Conservation (phyloP, 345 rosid species). For the Eucalyptus globulus region DNA sequence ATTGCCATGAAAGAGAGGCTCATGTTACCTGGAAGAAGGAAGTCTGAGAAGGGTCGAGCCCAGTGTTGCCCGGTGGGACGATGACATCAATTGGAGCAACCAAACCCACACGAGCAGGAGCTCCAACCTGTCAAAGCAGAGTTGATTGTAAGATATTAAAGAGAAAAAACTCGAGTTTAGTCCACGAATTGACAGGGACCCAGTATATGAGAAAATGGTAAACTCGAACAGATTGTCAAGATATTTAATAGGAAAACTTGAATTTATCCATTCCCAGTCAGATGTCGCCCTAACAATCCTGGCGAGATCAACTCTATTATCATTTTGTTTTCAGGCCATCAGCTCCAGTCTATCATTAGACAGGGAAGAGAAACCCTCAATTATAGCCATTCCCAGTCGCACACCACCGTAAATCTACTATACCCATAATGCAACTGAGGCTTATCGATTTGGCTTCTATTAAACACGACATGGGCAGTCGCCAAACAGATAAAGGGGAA, state of each 20-base stretch:
- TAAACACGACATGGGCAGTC: background rate
- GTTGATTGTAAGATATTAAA: background rate
- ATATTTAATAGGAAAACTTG: background rate
- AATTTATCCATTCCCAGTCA: background rate
- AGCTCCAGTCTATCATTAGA: background rate
- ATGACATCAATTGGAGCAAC: conserved; percentile 91
- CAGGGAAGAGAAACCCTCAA: background rate
- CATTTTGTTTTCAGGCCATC: background rate
- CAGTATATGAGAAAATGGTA: background rate
- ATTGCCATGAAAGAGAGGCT: background rate
- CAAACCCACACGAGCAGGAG: conserved; percentile 98
- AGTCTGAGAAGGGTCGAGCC: conserved; percentile 96
- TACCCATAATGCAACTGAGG: background rate
- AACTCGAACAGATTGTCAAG: background rate
- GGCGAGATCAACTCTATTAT: background rate
- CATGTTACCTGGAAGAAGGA: conserved; percentile 78
- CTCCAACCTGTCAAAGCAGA: conserved; percentile 56
- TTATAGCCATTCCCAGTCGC: background rate
- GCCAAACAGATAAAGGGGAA: background rate
- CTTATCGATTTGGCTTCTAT: background rate
- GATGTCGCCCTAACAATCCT: background rate
- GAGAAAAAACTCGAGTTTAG: background rate
- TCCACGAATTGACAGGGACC: background rate
- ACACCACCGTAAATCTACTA: background rate
- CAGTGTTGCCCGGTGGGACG: conserved; percentile 94